phyloP scores from a whole-genome alignment of 768 basidiomycete species.

The Suillus alpinus region DNA sequence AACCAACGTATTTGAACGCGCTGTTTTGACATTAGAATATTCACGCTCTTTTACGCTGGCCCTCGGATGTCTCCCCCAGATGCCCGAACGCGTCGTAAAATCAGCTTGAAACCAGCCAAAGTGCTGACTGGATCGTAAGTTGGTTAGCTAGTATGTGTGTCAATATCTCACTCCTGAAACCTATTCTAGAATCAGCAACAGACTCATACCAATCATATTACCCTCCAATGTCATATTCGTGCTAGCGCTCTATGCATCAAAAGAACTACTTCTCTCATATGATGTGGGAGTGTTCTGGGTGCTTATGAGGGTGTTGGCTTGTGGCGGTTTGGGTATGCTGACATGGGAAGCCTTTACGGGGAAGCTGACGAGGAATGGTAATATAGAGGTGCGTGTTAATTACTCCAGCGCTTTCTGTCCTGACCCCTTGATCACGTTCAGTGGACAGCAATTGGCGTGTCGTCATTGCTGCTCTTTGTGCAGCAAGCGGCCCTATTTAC shows the following conservation, averaged over 20 bases:
- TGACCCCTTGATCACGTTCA: slow-evolving; percentile 26
- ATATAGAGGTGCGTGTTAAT: slow-evolving; percentile 54
- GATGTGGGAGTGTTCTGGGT: slow-evolving; percentile 78
- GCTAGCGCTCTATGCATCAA: slow-evolving; percentile 57
- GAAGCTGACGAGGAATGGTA: slow-evolving; percentile 49
- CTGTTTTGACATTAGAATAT: not conserved
- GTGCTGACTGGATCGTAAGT: slow-evolving; percentile 56
- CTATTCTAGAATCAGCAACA: slow-evolving; percentile 47
- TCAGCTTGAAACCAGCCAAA: slow-evolving; percentile 55
- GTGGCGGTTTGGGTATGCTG: slow-evolving; percentile 64
- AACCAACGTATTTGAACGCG: not conserved
- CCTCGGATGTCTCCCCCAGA: slow-evolving; percentile 57
- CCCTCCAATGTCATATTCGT: slow-evolving; percentile 65
- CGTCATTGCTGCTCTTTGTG: slow-evolving; percentile 65
- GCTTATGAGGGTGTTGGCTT: slow-evolving; percentile 67
- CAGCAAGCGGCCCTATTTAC: slow-evolving; percentile 67
- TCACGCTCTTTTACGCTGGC: slow-evolving; percentile 3
- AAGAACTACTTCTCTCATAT: slow-evolving; percentile 62
- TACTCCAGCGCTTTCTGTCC: slow-evolving; percentile 4
- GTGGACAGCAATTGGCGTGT: slow-evolving; percentile 72
- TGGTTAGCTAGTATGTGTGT: slow-evolving; percentile 3
- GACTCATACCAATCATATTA: slow-evolving; percentile 52
- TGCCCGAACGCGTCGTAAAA: slow-evolving; percentile 64
- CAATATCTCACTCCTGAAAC: slow-evolving; percentile 11
- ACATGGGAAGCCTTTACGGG: slow-evolving; percentile 58